A percentile compares a stretch with the other conserved stretches of the same genome.
phyloP scores from a whole-genome alignment of 345 rosid species.

The Citrus reticulata region DNA sequence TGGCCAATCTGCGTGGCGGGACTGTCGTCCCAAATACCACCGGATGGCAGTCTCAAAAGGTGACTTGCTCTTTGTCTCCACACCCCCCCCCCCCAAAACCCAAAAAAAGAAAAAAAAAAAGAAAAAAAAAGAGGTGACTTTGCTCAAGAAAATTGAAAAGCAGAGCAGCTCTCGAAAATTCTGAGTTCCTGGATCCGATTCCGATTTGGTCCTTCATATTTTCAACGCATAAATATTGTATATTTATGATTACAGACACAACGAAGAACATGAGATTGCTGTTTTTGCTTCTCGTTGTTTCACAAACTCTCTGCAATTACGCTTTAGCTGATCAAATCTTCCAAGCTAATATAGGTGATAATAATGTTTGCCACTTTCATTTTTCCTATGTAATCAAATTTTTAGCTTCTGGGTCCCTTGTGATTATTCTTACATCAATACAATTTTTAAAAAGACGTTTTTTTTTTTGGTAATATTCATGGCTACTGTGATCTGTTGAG shows the following conservation, averaged over 20 bases:
- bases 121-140: background rate
- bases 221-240: background rate
- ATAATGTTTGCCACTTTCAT: background rate
- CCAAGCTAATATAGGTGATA: conserved; percentile 58
- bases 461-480: background rate
- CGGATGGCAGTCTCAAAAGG: background rate
- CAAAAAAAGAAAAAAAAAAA: no score
- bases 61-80: background rate
- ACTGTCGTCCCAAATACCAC: background rate
- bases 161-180: background rate
- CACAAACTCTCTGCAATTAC: conserved; percentile 17
- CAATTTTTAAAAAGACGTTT: background rate
- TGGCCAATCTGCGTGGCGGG: conserved; percentile 8
- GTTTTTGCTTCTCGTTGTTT: conserved; percentile 18
- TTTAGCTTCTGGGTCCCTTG: background rate
- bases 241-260: background rate
- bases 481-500: background rate
- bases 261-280: conserved; percentile 11
- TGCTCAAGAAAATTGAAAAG: background rate
- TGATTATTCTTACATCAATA: background rate
- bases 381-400: background rate
- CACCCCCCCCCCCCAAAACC: no score
- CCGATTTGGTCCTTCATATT: background rate
- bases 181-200: background rate
- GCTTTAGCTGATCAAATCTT: conserved; percentile 65